These are phyloP conservation scores for Thalia dealbata DNA, from an alignment of 176 grass and related monocot genomes.

Conservation along the genomic window DNA sequence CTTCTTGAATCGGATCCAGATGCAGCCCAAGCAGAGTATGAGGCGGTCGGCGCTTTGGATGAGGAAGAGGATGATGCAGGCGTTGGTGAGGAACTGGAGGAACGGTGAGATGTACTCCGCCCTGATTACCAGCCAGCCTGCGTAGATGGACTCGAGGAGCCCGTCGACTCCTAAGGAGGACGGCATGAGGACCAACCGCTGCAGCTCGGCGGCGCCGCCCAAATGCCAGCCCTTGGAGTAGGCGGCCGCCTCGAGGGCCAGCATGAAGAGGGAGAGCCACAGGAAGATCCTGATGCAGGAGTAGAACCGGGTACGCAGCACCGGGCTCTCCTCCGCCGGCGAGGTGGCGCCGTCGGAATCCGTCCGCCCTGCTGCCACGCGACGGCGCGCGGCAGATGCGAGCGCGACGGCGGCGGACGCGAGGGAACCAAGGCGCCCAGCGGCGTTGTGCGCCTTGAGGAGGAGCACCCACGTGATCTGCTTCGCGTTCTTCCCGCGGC, in stretches of 20 bases:
- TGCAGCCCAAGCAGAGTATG: conserved; percentile 66
- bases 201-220: conserved; percentile 16
- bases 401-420: conserved; percentile 22
- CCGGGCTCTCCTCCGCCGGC: conserved; percentile 15
- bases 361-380: conserved; percentile 30
- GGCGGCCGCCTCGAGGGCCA: conserved; percentile 30
- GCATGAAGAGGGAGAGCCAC: conserved; percentile 26
- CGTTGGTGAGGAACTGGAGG: conserved; percentile 78
- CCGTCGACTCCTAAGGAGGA: conserved; percentile 20
- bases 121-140: conserved; percentile 60
- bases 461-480: conserved; percentile 49
- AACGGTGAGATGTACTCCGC: conserved; percentile 52
- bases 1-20: conserved; percentile 71
- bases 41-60: conserved; percentile 37
- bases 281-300: conserved; percentile 37
- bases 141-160: conserved; percentile 55
- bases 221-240: conserved; percentile 41
- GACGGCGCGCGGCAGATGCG: conserved; percentile 23
- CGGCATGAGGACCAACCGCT: conserved; percentile 15
- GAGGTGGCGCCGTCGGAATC: conserved; percentile 25
- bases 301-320: conserved; percentile 28
- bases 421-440: conserved; percentile 31
- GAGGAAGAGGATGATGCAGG: conserved; percentile 84
- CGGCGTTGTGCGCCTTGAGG: conserved; percentile 36
- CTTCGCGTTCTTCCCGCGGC: conserved; percentile 40